phyloP scores from a whole-genome alignment of 331 rosid genomes.

The Malus hybrid region DNA sequence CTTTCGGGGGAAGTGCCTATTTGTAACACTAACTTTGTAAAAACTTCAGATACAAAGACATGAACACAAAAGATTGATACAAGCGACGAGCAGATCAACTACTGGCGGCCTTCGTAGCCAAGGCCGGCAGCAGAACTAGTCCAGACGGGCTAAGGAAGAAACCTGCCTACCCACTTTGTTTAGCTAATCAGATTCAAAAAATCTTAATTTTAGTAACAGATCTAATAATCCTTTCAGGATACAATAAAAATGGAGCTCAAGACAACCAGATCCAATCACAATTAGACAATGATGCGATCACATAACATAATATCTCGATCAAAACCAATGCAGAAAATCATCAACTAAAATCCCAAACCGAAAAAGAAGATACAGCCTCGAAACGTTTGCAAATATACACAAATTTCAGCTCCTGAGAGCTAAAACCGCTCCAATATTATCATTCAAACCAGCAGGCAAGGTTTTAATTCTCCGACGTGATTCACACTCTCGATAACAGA shows the following conservation, averaged over 20 bases:
- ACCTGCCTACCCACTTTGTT: background rate
- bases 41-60: background rate
- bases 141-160: background rate
- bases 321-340: background rate
- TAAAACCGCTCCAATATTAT: background rate
- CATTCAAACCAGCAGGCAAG: too few species aligned
- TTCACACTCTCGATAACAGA: background rate
- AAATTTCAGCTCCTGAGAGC: slow-evolving; percentile 10
- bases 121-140: background rate
- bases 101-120: too few species aligned
- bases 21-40: background rate
- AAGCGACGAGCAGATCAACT: background rate
- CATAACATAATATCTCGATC: background rate
- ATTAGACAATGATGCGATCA: background rate
- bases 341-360: background rate
- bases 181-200: background rate
- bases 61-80: background rate
- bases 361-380: background rate
- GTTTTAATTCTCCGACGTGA: too few species aligned
- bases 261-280: background rate
- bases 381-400: background rate
- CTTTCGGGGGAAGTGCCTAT: background rate
- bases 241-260: background rate
- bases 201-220: background rate
- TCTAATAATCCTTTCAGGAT: background rate